Base-by-base conservation (phyloP, 768 basidiomycete genomes). In the Amanita rimosa region DNA sequence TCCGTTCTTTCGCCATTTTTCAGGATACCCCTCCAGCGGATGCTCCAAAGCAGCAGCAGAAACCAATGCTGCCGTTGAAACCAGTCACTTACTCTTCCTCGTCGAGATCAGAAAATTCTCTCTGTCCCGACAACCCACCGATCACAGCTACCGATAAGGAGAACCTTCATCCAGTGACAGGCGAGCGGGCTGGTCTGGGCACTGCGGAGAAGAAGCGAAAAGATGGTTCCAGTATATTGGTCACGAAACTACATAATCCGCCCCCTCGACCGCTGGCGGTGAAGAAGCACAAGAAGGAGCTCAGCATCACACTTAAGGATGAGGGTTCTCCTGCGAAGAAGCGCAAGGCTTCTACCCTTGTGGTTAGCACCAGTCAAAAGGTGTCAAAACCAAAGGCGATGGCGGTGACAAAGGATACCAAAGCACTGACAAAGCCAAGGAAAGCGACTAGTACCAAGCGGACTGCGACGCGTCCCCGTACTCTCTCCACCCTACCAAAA, bases 121-220 rank as follows among this genome's bases (percentile, higher is more conserved):
- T 49, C 22, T 52, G 47, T 54, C 10, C 55, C 46, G n/a, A 54
- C 48, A 52, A 50, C 53, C 54, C 67, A 53, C 65, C 69, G 55
- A 53, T 61, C 6, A 54, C 65, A 48, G 62, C 68, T 4, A 61
- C 64, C 21, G 83, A 87, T 68, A 89, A 89, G 71, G 86, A 89
- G 66, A 89, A 89, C 60, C 68, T 81, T 38, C 73, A 88, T 61
- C 86, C 86, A 39, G 53, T 81, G 56, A 88, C 86, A 3, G 86
- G 86, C 5, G 73, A 76, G 51, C 78, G 76, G 33, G 63, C 79
- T 2, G 73, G 67, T 31, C 58, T 70, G 14, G 57, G 66, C 13
- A 55, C 54, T 48, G 60, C 64, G 24, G 61, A 62, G 6, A 85
- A 84, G 67, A 85, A 85, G 60, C 74, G 83, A 52, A 84, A 84